Base-by-base conservation (phyloP, 441 rosid species). In the Theobroma grandiflorum region DNA sequence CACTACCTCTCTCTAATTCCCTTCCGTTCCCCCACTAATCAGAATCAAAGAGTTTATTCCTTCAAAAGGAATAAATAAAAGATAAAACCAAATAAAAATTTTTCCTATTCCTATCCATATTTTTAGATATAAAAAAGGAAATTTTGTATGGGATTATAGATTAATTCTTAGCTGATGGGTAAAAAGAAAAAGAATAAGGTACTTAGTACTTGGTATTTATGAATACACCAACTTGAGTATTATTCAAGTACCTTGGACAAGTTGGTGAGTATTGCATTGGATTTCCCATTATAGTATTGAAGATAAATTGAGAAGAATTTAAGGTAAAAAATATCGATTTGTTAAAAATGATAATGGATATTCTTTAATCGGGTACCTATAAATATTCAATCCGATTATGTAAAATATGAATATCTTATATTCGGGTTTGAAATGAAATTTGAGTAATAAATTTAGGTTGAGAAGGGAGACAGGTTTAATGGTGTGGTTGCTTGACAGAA, bases 401-500 rank as follows among this genome's bases (percentile, higher is more conserved):
- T 26, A 26, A 26, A 26, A 26, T 26, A 26, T 26, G 31, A 26
- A 1, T 26, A 26, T 26, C 31, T 26, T 1, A 26, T 26, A 26
- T 26, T 26, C 31, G 31, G 1, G 31, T 26, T 26, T 26, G 31
- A 26, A 26, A 26, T 26, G 31, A 26, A 26, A 26, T 26, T 26
- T 26, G 31, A 26, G 1, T 26, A 26, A 26, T 26, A 26, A 26
- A 26, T 26, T 26, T 26, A 26, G 31, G 31, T 26, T 26, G 31
- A 26, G 31, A 69, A 45, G 55, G 52, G 26, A 47, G 47, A 40
- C 70, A 65, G 0, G 40, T 15, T 68, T 26, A 50, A 43, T 26
- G 61, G 61, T 71, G 31, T 71, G 43, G 20, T 71, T 71, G 40
- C 75, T 71, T 71, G 43, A 37, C 47, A 72, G 10, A 72, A 72